Evolutionary conservation across 2,329 filamentous ascomycete genomes (phyloP).

Genomic region (Volutella citrinella): DNA sequence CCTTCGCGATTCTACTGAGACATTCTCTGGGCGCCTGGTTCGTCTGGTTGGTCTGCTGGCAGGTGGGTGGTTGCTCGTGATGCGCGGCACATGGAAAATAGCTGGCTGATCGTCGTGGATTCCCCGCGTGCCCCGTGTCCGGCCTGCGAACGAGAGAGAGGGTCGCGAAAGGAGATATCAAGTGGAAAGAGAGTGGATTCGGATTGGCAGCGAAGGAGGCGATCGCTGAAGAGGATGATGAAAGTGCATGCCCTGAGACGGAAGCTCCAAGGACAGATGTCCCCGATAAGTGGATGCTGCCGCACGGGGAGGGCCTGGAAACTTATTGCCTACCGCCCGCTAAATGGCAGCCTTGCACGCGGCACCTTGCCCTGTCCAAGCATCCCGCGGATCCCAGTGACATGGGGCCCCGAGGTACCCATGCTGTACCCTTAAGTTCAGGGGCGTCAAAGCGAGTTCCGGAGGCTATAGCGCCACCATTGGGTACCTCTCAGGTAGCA

Average conservation of each 20-base stretch:
- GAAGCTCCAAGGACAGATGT: no score
- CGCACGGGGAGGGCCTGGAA: no score
- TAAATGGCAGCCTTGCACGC: no score
- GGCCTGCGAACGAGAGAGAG: conserved; percentile 14
- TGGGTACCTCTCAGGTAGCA: no score
- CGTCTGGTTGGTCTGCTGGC: conserved; percentile 4
- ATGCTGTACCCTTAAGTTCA: no score
- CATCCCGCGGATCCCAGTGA: no score
- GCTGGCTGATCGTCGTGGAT: conserved; percentile 1
- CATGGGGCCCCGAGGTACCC: no score
- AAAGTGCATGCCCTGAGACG: no score
- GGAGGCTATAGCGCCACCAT: no score
- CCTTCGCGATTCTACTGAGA: conserved; percentile 21
- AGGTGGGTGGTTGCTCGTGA: conserved; percentile 5
- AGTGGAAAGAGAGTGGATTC: background rate
- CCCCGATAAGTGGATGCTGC: background rate
- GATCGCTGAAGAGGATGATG: background rate
- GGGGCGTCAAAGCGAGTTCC: no score
- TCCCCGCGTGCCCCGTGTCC: conserved; percentile 17
- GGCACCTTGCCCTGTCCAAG: no score
- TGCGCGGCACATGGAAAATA: conserved; percentile 19
- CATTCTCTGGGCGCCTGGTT: conserved; percentile 18
- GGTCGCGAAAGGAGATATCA: background rate
- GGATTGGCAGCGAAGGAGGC: conserved; percentile 9
- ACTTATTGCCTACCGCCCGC: no score